Percentiles rank a stretch among this genome's conserved stretches.
Evolutionary conservation across 805 yeast species (phyloP).

Genomic region (Myxozyma neotropica): DNA sequence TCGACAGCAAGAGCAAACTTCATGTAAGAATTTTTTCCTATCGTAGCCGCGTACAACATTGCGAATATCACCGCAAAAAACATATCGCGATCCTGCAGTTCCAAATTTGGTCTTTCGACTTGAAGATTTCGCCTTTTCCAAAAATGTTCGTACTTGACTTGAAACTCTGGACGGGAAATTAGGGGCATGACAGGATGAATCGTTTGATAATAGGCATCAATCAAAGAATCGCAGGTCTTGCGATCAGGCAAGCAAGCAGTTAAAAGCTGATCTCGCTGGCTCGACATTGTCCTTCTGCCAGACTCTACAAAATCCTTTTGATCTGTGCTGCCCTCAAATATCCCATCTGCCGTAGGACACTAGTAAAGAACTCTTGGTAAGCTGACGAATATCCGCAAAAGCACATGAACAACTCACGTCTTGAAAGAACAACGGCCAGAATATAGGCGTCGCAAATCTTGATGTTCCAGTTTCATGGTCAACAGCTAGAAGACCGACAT

Average conservation of each 20-base stretch:
- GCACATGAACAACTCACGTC: background rate
- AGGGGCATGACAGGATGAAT: slow-evolving; percentile 12
- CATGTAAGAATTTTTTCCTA: background rate
- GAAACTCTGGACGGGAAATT: background rate
- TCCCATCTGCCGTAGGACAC: background rate
- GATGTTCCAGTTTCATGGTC: slow-evolving; percentile 4
- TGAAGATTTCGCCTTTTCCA: slow-evolving; percentile 1
- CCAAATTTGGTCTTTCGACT: background rate
- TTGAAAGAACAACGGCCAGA: slow-evolving; percentile 1
- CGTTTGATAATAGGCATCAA: background rate
- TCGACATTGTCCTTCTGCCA: background rate
- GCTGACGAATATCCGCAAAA: background rate
- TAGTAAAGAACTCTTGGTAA: background rate
- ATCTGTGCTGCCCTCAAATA: background rate
- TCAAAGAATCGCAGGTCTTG: slow-evolving; percentile 1
- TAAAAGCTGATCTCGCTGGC: background rate
- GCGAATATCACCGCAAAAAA: slow-evolving; percentile 11
- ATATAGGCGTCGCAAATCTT: slow-evolving; percentile 3
- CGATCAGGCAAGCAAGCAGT: background rate
- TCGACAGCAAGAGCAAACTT: background rate
- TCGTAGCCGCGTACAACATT: slow-evolving; percentile 1
- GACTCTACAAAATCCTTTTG: background rate
- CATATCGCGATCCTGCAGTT: background rate
- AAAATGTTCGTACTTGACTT: background rate
- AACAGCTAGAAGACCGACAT: slow-evolving; percentile 1